Evolutionary conservation across 257 asterid genomes (phyloP), one percentile per base, ranked within the genome.

Genomic region (Nicotiana otophora): DNA sequence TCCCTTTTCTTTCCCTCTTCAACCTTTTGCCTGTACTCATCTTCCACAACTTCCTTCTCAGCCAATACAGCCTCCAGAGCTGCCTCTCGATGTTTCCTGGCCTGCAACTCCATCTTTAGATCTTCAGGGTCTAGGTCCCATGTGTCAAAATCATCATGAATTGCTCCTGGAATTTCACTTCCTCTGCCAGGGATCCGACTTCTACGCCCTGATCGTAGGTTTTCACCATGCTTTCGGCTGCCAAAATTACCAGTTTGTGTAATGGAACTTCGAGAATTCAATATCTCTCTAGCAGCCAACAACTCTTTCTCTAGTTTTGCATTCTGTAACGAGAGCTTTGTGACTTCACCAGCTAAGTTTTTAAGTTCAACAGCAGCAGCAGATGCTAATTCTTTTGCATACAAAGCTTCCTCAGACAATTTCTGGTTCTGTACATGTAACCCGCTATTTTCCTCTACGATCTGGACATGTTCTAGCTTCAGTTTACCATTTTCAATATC

Each of bases 361-460:
- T 96, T 96, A 78, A 96, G 88, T 83, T 96, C 99, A 53, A 92
- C 92, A 11, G 99, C 99, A 74, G 99, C 99, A 65, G 98, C 99
- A 85, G 99, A 93, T 82, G 99, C 99, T 83, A 96, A 89, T 88
- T 95, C 99, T 89, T 96, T 96, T 48, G 99, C 99, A 77, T 96
- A 96, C 76, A 97, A 95, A 79, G 98, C 97, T 91, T 95, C 99
- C 85, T 96, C 98, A 0, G 98, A 91, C 83, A 96, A 84, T 86
- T 96, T 96, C 90, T 91, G 97, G 80, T 93, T 95, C 83, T 95
- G 98, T 62, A 95, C 97, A 36, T 84, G 90, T 69, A 94, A 83
- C 51, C 98, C 98, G 79, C 97, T 94, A 51, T 96, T 95, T 85
- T 94, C 97, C 86, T 95, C 98, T 77, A 91, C 82, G 81, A 92